phyloP scores from a whole-genome alignment of 2,329 filamentous ascomycete genomes.

The Hymenoscyphus salicellus region DNA sequence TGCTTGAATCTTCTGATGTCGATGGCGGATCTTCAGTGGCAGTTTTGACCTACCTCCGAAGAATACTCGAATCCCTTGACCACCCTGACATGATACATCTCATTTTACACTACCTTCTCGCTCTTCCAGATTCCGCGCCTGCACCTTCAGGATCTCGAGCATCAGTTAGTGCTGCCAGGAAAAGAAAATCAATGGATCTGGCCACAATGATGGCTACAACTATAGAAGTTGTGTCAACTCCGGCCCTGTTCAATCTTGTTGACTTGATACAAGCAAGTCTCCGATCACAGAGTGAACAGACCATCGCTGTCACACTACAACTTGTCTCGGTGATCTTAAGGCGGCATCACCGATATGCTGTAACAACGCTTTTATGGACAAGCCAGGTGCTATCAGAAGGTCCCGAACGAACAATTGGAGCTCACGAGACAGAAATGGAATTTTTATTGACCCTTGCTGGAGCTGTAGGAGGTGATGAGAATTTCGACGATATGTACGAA shows the following conservation, averaged over 20 bases:
- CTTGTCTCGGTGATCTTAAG: constrained; percentile 82
- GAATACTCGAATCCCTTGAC: constrained; percentile 86
- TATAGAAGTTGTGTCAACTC: constrained; percentile 70
- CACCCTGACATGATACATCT: constrained; percentile 93
- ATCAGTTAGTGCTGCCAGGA: constrained; percentile 65
- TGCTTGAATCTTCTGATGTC: constrained; percentile 93
- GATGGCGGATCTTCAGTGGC: constrained; percentile 96
- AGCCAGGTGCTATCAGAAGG: constrained; percentile 54
- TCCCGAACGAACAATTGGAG: constrained; percentile 65
- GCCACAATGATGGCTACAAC: constrained; percentile 75
- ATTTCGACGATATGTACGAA: constrained; percentile 71
- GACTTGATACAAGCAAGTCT: constrained; percentile 86
- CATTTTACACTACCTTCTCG: constrained; percentile 87
- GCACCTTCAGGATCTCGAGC: constrained; percentile 41
- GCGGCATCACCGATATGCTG: constrained; percentile 83
- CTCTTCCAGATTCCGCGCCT: constrained; percentile 60
- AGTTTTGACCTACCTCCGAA: constrained; percentile 86
- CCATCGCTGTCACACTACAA: constrained; percentile 83
- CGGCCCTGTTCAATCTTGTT: constrained; percentile 86
- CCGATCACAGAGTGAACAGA: constrained; percentile 80
- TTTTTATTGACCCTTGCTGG: constrained; percentile 66
- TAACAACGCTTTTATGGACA: constrained; percentile 71
- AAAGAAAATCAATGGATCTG: constrained; percentile 85
- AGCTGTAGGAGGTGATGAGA: constrained; percentile 64
- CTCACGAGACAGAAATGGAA: constrained; percentile 72